Evolutionary conservation across 768 basidiomycete genomes (phyloP).

Genomic region (Collybia nuda): DNA sequence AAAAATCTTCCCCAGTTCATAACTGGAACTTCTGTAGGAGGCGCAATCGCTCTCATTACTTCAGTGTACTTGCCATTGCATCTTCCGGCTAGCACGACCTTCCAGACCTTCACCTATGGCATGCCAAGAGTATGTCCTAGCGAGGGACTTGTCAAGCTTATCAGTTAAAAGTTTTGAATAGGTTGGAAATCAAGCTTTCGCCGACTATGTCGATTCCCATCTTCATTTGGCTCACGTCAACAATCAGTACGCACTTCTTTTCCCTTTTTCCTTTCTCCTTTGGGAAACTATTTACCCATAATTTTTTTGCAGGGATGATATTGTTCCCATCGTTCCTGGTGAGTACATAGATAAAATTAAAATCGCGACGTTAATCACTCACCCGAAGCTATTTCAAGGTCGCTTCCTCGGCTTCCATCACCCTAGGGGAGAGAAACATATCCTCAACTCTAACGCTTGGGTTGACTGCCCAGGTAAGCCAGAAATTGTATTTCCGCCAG

Average conservation of each 20-base stretch:
- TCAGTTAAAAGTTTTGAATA: constrained; percentile 7
- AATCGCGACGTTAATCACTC: neutral
- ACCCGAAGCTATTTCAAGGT: constrained; percentile 14
- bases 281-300: neutral
- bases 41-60: constrained; percentile 37
- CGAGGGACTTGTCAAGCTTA: no score
- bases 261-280: no score
- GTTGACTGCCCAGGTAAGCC: constrained; percentile 39
- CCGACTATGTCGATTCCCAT: constrained; percentile 48
- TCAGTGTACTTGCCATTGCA: constrained; percentile 36
- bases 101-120: constrained; percentile 16
- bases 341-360: neutral
- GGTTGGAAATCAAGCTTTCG: constrained; percentile 56
- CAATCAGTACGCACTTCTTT: constrained; percentile 31
- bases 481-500: neutral
- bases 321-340: constrained; percentile 30
- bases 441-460: constrained; percentile 43
- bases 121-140: constrained; percentile 15
- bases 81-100: constrained; percentile 20
- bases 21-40: constrained; percentile 19
- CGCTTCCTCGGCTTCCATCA: constrained; percentile 45
- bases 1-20: neutral
- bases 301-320: constrained; percentile 20
- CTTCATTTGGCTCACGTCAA: constrained; percentile 44
- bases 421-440: constrained; percentile 40